These are phyloP conservation scores for Nectriaceae sp. DNA, from an alignment of 2,329 filamentous ascomycete species.

Conservation along the genomic window DNA sequence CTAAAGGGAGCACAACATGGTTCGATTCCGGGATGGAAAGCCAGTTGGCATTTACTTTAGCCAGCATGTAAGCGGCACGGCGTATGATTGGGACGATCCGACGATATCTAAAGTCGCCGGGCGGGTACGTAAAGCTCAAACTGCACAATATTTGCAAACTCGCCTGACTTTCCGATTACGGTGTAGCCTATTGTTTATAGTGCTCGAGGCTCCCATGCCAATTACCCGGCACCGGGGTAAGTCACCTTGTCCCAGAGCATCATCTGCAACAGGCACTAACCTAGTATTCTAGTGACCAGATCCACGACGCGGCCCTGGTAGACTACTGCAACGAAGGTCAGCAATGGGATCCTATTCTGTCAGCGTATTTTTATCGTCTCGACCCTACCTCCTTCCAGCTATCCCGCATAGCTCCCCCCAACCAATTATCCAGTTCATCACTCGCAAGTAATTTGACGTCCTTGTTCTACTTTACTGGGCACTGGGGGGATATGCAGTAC, in stretches of 20 bases:
- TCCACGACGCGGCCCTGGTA: constrained; percentile 34
- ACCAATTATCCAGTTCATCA: background rate
- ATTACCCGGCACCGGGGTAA: constrained; percentile 33
- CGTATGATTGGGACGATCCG: constrained; percentile 31
- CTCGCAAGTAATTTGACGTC: constrained; percentile 26
- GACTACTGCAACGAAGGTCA: constrained; percentile 37
- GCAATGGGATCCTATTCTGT: constrained; percentile 36
- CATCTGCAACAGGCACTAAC: background rate
- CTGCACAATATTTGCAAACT: background rate
- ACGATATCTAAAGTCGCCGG: constrained; percentile 23
- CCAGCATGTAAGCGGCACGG: constrained; percentile 28
- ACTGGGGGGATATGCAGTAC: constrained; percentile 32
- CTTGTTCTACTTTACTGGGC: constrained; percentile 31
- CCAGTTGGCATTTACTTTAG: constrained; percentile 32
- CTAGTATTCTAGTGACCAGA: constrained; percentile 24
- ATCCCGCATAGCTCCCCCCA: background rate
- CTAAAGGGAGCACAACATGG: constrained; percentile 29
- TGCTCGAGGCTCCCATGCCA: constrained; percentile 37
- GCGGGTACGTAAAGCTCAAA: constrained; percentile 23
- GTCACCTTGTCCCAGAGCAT: background rate
- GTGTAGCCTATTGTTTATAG: constrained; percentile 37
- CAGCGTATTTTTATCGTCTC: constrained; percentile 38
- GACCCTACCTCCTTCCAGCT: constrained; percentile 16
- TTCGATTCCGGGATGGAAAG: constrained; percentile 27
- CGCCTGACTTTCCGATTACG: background rate